Conservation (phyloP, 371 early-diverging fungal genomes). For the Circinella minor region DNA sequence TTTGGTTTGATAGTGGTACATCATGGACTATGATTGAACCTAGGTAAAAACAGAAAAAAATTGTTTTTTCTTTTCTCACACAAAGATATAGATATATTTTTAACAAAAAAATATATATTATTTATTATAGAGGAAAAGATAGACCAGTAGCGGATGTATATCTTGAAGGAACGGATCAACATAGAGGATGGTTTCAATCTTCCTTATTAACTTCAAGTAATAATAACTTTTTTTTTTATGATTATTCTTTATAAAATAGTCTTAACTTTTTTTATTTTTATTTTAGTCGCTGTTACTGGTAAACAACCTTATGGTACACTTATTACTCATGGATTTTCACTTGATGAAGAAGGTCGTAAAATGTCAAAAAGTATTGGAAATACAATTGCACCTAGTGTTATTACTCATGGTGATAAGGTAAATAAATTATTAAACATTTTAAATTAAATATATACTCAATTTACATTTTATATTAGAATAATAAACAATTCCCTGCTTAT, state of each 20-base stretch:
- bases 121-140: conserved; percentile 6
- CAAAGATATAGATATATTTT: no score
- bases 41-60: no score
- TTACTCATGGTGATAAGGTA: conserved; percentile 76
- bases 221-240: conserved; percentile 3
- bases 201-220: conserved; percentile 82
- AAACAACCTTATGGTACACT: conserved; percentile 84
- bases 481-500: conserved; percentile 75
- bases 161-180: conserved; percentile 95
- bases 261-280: not conserved
- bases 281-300: conserved; percentile 71
- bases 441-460: no score
- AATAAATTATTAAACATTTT: not conserved
- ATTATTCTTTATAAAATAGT: not conserved
- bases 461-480: conserved; percentile 37
- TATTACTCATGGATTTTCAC: conserved; percentile 92
- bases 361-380: conserved; percentile 97
- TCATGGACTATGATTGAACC: conserved; percentile 77
- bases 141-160: conserved; percentile 83
- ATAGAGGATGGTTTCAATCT: conserved; percentile 98
- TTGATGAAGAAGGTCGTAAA: conserved; percentile 91
- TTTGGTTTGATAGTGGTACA: conserved; percentile 95
- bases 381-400: conserved; percentile 75
- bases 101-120: no score
- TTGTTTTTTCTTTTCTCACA: not conserved